Percentiles rank a stretch among this genome's conserved stretches.
phyloP scores from a whole-genome alignment of 805 yeast genomes.

The Pichia thaimueangensis region DNA sequence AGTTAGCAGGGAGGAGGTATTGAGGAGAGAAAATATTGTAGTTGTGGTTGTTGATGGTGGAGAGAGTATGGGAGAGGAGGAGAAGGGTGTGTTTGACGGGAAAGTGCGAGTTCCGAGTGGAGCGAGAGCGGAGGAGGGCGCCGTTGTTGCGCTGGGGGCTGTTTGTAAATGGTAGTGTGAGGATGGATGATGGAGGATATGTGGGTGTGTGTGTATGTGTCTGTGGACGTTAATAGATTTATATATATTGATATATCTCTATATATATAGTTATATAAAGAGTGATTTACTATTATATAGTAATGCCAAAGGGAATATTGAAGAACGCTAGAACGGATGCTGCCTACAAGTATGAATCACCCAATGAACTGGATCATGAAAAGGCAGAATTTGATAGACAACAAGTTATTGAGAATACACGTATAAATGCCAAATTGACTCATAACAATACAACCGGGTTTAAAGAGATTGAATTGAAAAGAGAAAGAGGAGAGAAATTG shows the following conservation, averaged over 20 bases:
- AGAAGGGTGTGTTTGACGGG: slow-evolving; percentile 1
- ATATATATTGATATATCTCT: too few relatives aligned
- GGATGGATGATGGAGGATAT: neutral
- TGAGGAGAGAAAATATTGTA: neutral
- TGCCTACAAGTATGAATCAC: slow-evolving; percentile 18
- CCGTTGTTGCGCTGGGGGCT: neutral
- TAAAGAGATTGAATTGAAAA: neutral
- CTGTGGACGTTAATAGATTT: too few relatives aligned
- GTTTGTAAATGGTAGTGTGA: neutral
- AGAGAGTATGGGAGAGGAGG: neutral
- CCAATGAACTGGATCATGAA: slow-evolving; percentile 14
- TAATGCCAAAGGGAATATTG: slow-evolving; percentile 28
- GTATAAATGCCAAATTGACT: slow-evolving; percentile 50
- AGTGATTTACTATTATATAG: too few relatives aligned
- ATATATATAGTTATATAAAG: too few relatives aligned
- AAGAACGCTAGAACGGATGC: slow-evolving; percentile 27
- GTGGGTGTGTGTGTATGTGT: neutral
- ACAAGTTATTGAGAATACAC: slow-evolving; percentile 75
- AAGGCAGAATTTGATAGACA: slow-evolving; percentile 38
- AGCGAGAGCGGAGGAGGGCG: slow-evolving; percentile 4
- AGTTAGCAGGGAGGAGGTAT: neutral
- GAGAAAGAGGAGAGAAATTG: neutral
- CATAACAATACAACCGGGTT: slow-evolving; percentile 34
- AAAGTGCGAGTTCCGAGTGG: neutral
- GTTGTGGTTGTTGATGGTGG: neutral